Base-by-base conservation (phyloP, 2,329 filamentous ascomycete species). In the Aspergillus alliaceus region DNA sequence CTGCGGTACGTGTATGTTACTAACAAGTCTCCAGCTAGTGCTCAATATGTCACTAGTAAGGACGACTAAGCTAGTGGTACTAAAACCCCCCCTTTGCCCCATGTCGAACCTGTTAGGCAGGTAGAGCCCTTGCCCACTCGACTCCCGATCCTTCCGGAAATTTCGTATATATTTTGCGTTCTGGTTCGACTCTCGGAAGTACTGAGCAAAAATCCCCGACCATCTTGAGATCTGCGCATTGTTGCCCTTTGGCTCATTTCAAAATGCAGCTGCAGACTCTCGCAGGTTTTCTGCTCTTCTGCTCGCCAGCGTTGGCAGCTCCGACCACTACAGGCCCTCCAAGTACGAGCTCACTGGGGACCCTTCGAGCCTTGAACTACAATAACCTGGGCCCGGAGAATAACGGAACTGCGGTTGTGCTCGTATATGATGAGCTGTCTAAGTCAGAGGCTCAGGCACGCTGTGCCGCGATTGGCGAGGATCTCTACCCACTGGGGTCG, bases 321-420 rank as follows among this genome's bases (percentile, higher is more conserved):
- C 58, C 60, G 22, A 53, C 60, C 11, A 47, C 53, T 32, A 29
- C 29, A 42, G 44, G 34, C 40, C 49, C 54, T 35, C 52, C 48
- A 24, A 50, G 27, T 40, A 53, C 51, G 22, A 42, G 31, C 35
- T 62, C 65, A 14, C 54, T 64, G 27, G 61, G 64, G 2, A 59
- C 57, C 29, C 63, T 69, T 3, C 66, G 64, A 29, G 48, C 58
- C 11, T 44, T 68, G 46, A 64, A 69, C 22, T 68, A 69, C 57
- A 69, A 69, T 54, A 60, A 68, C 34, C 44, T 69, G 15, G 60
- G 57, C 18, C 52, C 66, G 2, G 53, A 60, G 22, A 69, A 68
- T 39, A 69, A 68, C 32, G 66, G 66, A 4, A 68, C 63, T 6
- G 57, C 66, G 2, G 66, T 64, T 9, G 55, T 68, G 3, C 48